Conservation (phyloP, 2,329 filamentous ascomycete genomes). For the Colletotrichum sansevieriae region DNA sequence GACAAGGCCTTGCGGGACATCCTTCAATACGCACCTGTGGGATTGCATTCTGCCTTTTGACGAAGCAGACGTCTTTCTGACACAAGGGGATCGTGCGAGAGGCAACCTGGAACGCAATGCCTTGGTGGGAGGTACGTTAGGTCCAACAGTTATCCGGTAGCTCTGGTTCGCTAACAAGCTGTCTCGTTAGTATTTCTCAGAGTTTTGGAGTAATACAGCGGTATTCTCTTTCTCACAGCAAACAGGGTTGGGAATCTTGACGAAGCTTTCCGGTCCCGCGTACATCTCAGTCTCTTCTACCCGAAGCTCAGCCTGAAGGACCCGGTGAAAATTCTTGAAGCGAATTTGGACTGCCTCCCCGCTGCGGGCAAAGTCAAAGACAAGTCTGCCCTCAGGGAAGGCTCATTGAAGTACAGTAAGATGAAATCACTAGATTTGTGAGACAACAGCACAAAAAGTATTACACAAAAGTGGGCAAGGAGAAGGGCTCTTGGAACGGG, state of each 20-base stretch:
- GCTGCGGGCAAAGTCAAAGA: constrained; percentile 3
- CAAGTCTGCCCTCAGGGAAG: constrained; percentile 36
- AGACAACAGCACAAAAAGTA: constrained; percentile 23
- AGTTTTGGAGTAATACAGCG: constrained; percentile 56
- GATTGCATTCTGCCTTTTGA: constrained; percentile 47
- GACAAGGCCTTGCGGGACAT: constrained; percentile 44
- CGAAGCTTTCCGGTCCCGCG: constrained; percentile 57
- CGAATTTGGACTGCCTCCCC: constrained; percentile 46
- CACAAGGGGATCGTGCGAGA: constrained; percentile 37
- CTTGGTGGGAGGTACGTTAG: constrained; percentile 43
- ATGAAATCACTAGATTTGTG: constrained; percentile 42
- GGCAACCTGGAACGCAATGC: constrained; percentile 43
- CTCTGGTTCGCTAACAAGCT: background rate
- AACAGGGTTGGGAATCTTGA: constrained; percentile 61
- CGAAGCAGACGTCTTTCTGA: constrained; percentile 48
- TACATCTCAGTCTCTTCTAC: constrained; percentile 55
- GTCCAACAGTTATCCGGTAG: background rate
- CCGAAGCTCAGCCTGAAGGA: constrained; percentile 43
- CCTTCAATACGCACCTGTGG: constrained; percentile 46
- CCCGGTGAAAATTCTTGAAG: constrained; percentile 47
- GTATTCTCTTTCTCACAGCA: constrained; percentile 60
- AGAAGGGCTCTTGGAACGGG: constrained; percentile 47
- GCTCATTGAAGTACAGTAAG: constrained; percentile 41
- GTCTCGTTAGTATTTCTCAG: constrained; percentile 54
- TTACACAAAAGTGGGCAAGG: background rate